Evolutionary conservation across 441 rosid species (phyloP).

Genomic region (Codiaeum variegatum): DNA sequence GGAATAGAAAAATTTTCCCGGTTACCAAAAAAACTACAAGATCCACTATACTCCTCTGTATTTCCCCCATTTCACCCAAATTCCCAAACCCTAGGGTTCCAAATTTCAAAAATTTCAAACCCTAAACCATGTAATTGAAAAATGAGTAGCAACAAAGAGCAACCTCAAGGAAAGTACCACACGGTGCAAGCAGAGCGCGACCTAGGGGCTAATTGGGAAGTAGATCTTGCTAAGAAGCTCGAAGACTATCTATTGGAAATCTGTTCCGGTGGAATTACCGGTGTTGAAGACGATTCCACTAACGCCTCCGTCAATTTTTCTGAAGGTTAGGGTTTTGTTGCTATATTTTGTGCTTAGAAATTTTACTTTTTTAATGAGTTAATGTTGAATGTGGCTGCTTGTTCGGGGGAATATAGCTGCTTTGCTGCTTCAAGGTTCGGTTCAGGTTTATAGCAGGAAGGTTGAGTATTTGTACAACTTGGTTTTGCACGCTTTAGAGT

Average conservation of each 20-base stretch:
- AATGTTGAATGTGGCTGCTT: neutral
- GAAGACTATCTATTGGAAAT: slow-evolving; percentile 81
- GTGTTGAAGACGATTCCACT: slow-evolving; percentile 38
- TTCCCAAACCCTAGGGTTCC: neutral
- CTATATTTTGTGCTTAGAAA: neutral
- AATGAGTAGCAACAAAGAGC: slow-evolving; percentile 30
- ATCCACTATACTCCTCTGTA: neutral
- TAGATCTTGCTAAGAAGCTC: slow-evolving; percentile 70
- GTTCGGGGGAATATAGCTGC: slow-evolving; percentile 58
- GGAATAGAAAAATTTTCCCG: slow-evolving; percentile 13
- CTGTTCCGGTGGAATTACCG: slow-evolving; percentile 73
- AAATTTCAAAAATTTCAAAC: neutral
- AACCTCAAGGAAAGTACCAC: slow-evolving; percentile 40
- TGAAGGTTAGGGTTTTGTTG: slow-evolving; percentile 51
- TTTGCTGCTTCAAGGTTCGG: slow-evolving; percentile 88
- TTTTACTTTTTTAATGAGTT: neutral
- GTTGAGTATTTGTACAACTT: slow-evolving; percentile 85
- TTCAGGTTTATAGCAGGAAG: slow-evolving; percentile 87
- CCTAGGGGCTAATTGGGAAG: slow-evolving; percentile 86
- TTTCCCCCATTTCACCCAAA: neutral
- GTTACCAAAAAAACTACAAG: slow-evolving; percentile 14
- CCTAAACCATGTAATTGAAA: slow-evolving; percentile 5
- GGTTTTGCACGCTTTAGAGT: slow-evolving; percentile 85
- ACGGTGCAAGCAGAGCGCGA: slow-evolving; percentile 81
- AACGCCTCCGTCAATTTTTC: slow-evolving; percentile 62